These are phyloP conservation scores for Penicillium turbatum DNA, from an alignment of 495 filamentous ascomycete species.

Conservation along the genomic window DNA sequence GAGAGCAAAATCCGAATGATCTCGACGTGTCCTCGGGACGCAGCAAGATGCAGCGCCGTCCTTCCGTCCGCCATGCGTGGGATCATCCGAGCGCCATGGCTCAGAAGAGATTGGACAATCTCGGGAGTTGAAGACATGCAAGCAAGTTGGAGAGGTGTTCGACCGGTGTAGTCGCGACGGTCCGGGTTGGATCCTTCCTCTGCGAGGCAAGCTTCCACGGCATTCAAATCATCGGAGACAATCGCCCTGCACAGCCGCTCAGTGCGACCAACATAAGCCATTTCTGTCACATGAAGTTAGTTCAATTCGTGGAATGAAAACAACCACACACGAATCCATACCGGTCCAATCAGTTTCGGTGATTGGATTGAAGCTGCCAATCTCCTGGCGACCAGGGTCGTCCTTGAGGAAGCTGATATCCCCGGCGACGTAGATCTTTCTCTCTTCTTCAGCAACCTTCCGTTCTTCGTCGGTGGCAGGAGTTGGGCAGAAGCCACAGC, in stretches of 20 bases:
- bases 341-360: conserved; percentile 80
- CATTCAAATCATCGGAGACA: conserved; percentile 59
- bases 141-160: conserved; percentile 75
- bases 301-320: too few species aligned
- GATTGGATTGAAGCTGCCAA: conserved; percentile 70
- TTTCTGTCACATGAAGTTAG: conserved; percentile 30
- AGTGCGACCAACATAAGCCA: conserved; percentile 71
- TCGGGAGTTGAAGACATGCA: conserved; percentile 60
- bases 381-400: conserved; percentile 72
- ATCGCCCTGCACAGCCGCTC: conserved; percentile 71
- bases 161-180: conserved; percentile 69
- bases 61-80: conserved; percentile 70
- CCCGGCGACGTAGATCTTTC: conserved; percentile 68
- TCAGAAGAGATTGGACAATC: conserved; percentile 66
- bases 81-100: conserved; percentile 65
- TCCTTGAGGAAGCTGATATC: conserved; percentile 67
- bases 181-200: conserved; percentile 59
- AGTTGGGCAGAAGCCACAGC: conserved; percentile 70
- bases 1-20: conserved; percentile 66
- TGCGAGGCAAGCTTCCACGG: conserved; percentile 63
- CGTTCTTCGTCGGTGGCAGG: conserved; percentile 65
- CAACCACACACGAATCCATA: background rate
- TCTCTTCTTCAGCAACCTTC: conserved; percentile 63
- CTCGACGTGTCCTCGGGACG: conserved; percentile 58
- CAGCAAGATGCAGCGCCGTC: conserved; percentile 75